These are phyloP conservation scores for Carpinus viminea DNA, from an alignment of 306 rosid genomes.

Conservation along the genomic window DNA sequence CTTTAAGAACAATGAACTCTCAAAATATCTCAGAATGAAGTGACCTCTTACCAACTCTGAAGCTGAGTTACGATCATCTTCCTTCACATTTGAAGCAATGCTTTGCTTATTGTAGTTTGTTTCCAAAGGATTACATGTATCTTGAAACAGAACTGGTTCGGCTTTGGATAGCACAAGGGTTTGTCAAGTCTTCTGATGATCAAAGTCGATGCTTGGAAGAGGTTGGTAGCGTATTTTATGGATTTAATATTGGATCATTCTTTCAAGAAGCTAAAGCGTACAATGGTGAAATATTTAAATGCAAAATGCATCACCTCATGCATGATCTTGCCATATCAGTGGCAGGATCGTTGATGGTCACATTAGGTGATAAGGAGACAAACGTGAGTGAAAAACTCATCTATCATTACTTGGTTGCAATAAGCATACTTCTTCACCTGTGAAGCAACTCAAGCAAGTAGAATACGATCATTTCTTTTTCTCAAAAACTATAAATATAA, in stretches of 20 bases:
- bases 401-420: background rate
- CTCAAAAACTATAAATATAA: accelerated
- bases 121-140: too few species aligned
- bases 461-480: slow-evolving; percentile 5
- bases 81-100: background rate
- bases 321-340: slow-evolving; percentile 27
- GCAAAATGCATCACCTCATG: slow-evolving; percentile 25
- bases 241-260: slow-evolving; percentile 4
- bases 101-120: too few species aligned
- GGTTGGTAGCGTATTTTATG: slow-evolving; percentile 6
- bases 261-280: too few species aligned
- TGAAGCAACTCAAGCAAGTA: background rate
- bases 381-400: background rate
- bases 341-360: background rate
- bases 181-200: background rate
- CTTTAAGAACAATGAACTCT: background rate
- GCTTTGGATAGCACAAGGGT: slow-evolving; percentile 3
- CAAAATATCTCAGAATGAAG: background rate
- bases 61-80: too few species aligned
- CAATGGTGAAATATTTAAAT: too few species aligned
- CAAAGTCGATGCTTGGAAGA: background rate
- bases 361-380: background rate
- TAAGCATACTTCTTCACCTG: too few species aligned
- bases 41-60: too few species aligned
- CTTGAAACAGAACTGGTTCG: too few species aligned